Conservation (phyloP, 768 basidiomycete species). For the Suillus paluster region DNA sequence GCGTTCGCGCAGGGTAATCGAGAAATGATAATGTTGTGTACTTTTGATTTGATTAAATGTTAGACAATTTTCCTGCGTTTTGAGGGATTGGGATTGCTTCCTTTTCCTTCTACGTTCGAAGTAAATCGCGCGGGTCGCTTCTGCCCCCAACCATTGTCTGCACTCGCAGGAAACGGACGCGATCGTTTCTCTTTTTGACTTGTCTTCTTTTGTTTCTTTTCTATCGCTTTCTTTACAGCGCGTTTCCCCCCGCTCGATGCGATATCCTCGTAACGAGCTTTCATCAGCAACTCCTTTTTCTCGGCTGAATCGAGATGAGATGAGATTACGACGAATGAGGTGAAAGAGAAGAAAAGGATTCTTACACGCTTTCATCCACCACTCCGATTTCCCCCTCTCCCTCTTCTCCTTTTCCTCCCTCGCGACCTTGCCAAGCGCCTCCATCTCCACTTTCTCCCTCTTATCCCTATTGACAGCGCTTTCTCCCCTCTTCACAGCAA, state of each 20-base stretch:
- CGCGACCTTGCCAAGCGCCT: conserved; percentile 55
- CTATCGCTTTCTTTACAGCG: conserved; percentile 86
- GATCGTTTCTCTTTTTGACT: conserved; percentile 89
- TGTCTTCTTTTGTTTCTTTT: conserved; percentile 87
- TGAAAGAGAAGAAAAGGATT: conserved; percentile 20
- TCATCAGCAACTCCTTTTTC: conserved; percentile 72
- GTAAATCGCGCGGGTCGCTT: conserved; percentile 17
- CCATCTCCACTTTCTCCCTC: conserved; percentile 69
- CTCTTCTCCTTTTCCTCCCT: conserved; percentile 62
- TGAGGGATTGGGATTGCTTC: conserved; percentile 20
- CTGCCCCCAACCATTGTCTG: no score
- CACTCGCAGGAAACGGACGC: conserved; percentile 57
- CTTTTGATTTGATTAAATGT: neutral
- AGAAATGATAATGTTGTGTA: neutral
- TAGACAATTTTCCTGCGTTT: conserved; percentile 24
- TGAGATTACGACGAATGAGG: no score
- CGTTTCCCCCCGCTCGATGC: conserved; percentile 75
- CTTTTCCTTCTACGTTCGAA: conserved; percentile 13
- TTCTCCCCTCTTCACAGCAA: conserved; percentile 75
- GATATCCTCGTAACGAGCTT: conserved; percentile 81
- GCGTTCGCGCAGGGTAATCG: neutral
- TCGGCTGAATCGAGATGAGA: conserved; percentile 54
- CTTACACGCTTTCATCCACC: conserved; percentile 84
- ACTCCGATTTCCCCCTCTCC: conserved; percentile 76
- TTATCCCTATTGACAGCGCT: conserved; percentile 77